Percentiles rank a stretch among this genome's conserved stretches.
Evolutionary conservation across 495 filamentous ascomycete species (phyloP).

Genomic region (Penicillium bialowiezense): DNA sequence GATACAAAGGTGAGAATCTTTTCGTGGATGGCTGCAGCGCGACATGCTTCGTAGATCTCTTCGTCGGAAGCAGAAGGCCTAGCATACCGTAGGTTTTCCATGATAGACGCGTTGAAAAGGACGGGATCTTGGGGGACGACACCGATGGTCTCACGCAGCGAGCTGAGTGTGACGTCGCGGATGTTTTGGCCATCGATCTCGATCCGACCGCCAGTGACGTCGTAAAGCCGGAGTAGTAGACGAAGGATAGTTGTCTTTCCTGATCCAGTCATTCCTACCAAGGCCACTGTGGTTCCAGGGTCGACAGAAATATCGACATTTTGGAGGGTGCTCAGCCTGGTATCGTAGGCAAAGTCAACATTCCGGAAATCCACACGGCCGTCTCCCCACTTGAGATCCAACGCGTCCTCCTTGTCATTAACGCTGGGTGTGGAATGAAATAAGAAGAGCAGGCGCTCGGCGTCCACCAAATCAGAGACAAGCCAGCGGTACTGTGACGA

Average conservation of each 20-base stretch:
- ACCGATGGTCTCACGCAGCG: constrained; percentile 64
- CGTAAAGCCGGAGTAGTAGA: constrained; percentile 69
- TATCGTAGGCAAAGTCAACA: constrained; percentile 70
- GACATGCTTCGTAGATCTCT: constrained; percentile 69
- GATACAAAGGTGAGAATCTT: constrained; percentile 64
- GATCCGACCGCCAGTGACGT: constrained; percentile 61
- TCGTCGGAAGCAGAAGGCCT: constrained; percentile 57
- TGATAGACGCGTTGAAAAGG: constrained; percentile 70
- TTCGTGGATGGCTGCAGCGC: constrained; percentile 66
- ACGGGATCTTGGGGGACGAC: constrained; percentile 68
- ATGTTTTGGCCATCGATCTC: constrained; percentile 75
- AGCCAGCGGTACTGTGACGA: constrained; percentile 15
- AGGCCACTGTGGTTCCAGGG: constrained; percentile 64
- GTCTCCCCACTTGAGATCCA: constrained; percentile 47
- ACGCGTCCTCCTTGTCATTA: constrained; percentile 53
- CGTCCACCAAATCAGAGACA: constrained; percentile 18
- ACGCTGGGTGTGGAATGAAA: constrained; percentile 59
- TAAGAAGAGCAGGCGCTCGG: constrained; percentile 19
- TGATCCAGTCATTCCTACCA: constrained; percentile 74
- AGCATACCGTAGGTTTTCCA: constrained; percentile 72
- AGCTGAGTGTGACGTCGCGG: constrained; percentile 60
- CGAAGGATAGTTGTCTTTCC: constrained; percentile 78
- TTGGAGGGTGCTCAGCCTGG: constrained; percentile 63
- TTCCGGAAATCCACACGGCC: constrained; percentile 58
- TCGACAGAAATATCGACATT: constrained; percentile 54